phyloP scores from a whole-genome alignment of 2,329 filamentous ascomycete genomes.

The Aspergillus tubingensis region DNA sequence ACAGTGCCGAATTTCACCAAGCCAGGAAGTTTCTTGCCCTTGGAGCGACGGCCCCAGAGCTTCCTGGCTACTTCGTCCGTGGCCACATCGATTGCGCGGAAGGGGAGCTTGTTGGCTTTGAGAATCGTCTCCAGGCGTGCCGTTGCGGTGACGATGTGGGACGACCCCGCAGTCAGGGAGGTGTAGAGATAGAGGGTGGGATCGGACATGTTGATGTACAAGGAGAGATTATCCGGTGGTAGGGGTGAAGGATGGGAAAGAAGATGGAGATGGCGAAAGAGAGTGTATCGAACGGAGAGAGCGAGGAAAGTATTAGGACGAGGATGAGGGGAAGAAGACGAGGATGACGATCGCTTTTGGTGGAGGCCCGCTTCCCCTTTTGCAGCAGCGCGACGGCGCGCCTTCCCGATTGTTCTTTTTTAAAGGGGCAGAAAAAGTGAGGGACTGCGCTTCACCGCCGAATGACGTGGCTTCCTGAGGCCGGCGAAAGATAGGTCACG shows the following conservation, averaged over 20 bases:
- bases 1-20: conserved; percentile 85
- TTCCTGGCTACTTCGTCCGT: conserved; percentile 85
- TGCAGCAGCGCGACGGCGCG: background rate
- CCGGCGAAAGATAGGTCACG: background rate
- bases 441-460: background rate
- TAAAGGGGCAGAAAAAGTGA: background rate
- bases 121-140: conserved; percentile 95
- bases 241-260: too few species aligned
- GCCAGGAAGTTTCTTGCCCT: conserved; percentile 84
- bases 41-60: conserved; percentile 82
- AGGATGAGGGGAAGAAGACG: background rate
- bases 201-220: conserved; percentile 35
- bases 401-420: background rate
- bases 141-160: conserved; percentile 93
- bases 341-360: background rate
- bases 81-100: conserved; percentile 87
- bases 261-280: background rate
- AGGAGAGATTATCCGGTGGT: too few species aligned
- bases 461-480: background rate
- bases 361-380: conserved; percentile 2
- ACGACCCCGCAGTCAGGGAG: conserved; percentile 90
- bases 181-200: conserved; percentile 90
- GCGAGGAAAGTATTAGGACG: too few species aligned
- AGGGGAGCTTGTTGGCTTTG: conserved; percentile 89
- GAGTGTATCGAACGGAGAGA: background rate